These are phyloP conservation scores for Boletus vinaceobasis DNA, from an alignment of 768 basidiomycete genomes.

Conservation along the genomic window DNA sequence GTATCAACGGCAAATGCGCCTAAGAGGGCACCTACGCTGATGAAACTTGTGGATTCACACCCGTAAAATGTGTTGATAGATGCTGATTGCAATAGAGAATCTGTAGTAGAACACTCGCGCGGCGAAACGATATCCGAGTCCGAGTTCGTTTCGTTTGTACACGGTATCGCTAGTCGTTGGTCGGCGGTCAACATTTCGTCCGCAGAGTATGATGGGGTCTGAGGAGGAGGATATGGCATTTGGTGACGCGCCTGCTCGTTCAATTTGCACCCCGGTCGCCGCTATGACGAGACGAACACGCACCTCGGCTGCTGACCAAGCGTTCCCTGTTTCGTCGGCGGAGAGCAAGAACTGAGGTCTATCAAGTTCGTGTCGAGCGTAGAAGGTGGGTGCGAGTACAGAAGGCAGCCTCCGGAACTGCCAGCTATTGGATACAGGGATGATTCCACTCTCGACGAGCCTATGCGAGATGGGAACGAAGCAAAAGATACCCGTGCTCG, in stretches of 20 bases:
- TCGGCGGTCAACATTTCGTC: not conserved
- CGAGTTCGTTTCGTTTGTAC: not conserved
- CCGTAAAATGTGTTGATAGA: constrained; percentile 1
- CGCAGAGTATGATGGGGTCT: not conserved
- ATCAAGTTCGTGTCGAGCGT: not conserved
- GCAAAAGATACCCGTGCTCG: constrained; percentile 24
- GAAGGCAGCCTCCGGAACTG: not conserved
- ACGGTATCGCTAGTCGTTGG: not conserved
- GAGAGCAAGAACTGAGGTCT: not conserved
- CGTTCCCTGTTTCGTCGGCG: not conserved
- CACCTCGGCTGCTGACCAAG: constrained; percentile 4
- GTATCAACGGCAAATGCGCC: not conserved
- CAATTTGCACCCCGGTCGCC: not conserved
- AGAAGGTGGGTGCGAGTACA: not conserved
- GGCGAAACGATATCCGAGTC: not conserved
- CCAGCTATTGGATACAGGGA: constrained; percentile 7
- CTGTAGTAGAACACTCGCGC: not conserved
- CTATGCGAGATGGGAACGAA: constrained; percentile 26
- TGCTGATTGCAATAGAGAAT: not conserved
- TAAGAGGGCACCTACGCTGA: constrained; percentile 7
- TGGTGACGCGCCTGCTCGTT: not conserved
- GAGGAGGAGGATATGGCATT: not conserved
- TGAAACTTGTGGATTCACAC: constrained; percentile 1
- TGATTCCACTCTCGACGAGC: constrained; percentile 23
- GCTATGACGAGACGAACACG: not conserved